These are phyloP conservation scores for Oryza meridionalis DNA, from an alignment of 176 grass and related monocot genomes.

Conservation along the genomic window DNA sequence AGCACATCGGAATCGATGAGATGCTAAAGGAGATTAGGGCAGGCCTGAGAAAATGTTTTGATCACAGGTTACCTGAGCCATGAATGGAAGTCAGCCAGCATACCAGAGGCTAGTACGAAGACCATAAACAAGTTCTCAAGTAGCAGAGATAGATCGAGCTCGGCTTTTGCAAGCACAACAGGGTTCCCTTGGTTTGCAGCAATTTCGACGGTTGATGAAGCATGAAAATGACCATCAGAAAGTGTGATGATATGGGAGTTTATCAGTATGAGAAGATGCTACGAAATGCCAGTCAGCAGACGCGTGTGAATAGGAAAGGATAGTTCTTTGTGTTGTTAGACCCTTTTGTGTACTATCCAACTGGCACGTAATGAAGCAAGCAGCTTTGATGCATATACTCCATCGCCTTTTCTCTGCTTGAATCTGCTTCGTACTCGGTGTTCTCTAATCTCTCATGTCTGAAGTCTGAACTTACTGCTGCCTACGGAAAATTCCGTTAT, in stretches of 20 bases:
- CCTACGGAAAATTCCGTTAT: conserved; percentile 31
- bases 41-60: conserved; percentile 72
- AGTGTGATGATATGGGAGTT: neutral
- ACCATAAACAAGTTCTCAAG: conserved; percentile 5
- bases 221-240: neutral
- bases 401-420: no score
- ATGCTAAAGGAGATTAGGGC: conserved; percentile 84
- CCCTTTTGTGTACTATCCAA: neutral
- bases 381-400: neutral
- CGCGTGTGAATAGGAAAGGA: neutral
- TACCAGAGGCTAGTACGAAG: neutral
- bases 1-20: conserved; percentile 76
- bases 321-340: neutral
- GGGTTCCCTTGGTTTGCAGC: neutral
- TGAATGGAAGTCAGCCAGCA: conserved; percentile 20
- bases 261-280: neutral
- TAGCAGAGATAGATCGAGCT: neutral
- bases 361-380: neutral
- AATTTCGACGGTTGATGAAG: neutral
- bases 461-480: no score
- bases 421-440: no score
- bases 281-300: neutral
- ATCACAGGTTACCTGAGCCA: conserved; percentile 50
- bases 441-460: no score
- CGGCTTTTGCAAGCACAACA: neutral